These are phyloP conservation scores for Hypomontagnella submonticulosa DNA, from an alignment of 495 filamentous ascomycete species.

Conservation along the genomic window DNA sequence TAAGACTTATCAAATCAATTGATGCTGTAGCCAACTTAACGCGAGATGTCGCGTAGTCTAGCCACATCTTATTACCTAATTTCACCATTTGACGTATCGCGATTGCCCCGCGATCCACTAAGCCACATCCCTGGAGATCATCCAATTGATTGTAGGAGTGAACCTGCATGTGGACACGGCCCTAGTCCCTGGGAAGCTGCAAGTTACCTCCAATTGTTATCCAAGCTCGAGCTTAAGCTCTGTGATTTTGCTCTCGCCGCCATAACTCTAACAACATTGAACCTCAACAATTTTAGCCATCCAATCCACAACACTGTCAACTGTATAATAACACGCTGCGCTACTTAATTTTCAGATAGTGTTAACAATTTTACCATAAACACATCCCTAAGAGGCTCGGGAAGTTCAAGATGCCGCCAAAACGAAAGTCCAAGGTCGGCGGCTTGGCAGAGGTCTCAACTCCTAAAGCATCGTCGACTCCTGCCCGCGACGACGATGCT, in stretches of 20 bases:
- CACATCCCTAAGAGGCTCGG: not conserved
- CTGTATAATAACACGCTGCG: not conserved
- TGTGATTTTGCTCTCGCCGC: too few relatives aligned
- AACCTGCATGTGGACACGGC: too few relatives aligned
- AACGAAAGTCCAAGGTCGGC: conserved; percentile 49
- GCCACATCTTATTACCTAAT: too few relatives aligned
- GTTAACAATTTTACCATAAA: not conserved
- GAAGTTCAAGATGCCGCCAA: conserved; percentile 72
- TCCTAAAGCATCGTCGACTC: conserved; percentile 52
- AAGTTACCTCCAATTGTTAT: too few relatives aligned
- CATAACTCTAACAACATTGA: too few relatives aligned
- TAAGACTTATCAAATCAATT: not conserved
- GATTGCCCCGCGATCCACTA: not conserved
- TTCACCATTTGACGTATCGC: too few relatives aligned
- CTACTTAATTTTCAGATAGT: not conserved
- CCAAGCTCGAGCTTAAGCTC: too few relatives aligned
- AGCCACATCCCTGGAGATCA: conserved; percentile 21
- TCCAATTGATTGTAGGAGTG: conserved; percentile 2
- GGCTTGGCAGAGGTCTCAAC: conserved; percentile 45
- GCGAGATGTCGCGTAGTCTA: not conserved
- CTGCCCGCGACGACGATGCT: conserved; percentile 60
- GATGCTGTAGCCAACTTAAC: not conserved
- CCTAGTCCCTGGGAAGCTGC: too few relatives aligned
- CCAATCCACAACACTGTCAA: too few relatives aligned
- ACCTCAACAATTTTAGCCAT: too few relatives aligned